A percentile compares a stretch with the other conserved stretches of the same genome.
Evolutionary conservation across 2,329 filamentous ascomycete genomes (phyloP).

Genomic region (Beauveria brongniartii): DNA sequence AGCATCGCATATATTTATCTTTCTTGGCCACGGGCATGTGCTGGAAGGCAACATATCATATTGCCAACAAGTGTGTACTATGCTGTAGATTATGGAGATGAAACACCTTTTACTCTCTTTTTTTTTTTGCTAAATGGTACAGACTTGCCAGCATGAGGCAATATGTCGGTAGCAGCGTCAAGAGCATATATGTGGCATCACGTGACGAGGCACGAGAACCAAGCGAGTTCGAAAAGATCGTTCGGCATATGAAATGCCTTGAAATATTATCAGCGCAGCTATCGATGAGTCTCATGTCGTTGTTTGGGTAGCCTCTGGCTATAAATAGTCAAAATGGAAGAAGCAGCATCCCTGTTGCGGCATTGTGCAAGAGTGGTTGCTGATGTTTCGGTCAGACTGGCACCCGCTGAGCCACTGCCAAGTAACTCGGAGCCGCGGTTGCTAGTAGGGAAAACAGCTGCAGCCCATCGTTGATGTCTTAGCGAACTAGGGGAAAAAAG

Average conservation of each 20-base stretch:
- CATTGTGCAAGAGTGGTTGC: background rate
- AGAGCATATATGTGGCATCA: background rate
- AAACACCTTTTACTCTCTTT: too few relatives aligned
- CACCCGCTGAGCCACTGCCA: background rate
- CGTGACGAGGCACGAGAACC: background rate
- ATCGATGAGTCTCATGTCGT: background rate
- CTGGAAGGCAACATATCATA: too few relatives aligned
- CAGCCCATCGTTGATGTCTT: background rate
- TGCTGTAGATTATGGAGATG: too few relatives aligned
- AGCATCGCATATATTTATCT: too few relatives aligned
- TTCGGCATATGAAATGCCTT: background rate
- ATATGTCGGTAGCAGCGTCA: background rate
- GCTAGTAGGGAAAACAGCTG: background rate
- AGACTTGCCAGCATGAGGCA: background rate
- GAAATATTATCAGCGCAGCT: too few relatives aligned
- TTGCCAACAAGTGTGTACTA: too few relatives aligned
- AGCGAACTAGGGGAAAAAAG: too few relatives aligned
- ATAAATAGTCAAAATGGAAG: background rate
- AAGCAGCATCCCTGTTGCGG: background rate
- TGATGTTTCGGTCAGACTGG: background rate
- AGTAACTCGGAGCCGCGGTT: background rate
- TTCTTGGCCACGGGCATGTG: too few relatives aligned
- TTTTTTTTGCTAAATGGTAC: too few relatives aligned
- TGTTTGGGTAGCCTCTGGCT: background rate
- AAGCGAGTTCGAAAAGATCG: background rate